Percentiles rank a stretch among this genome's conserved stretches.
phyloP scores from a whole-genome alignment of 1,284 basidiomycete species.

The Pseudozyma hubeiensis region DNA sequence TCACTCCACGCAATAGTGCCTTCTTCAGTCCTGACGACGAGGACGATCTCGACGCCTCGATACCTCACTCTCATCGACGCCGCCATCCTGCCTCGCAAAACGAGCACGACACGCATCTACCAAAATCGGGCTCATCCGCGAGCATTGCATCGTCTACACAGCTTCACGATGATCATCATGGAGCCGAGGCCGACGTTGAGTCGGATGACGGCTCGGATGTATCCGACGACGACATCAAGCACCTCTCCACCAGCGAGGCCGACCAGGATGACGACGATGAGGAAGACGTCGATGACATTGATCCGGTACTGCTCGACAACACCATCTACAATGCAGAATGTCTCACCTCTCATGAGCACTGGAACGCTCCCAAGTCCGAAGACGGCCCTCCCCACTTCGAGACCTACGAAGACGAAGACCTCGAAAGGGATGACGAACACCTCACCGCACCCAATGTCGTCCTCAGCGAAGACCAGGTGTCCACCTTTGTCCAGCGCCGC shows the following conservation, averaged over 20 bases:
- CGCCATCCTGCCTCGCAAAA: conserved; percentile 18
- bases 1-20: conserved; percentile 54
- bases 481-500: conserved; percentile 29
- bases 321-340: conserved; percentile 63
- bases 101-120: conserved; percentile 1
- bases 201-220: conserved; percentile 25
- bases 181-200: conserved; percentile 40
- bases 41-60: conserved; percentile 21
- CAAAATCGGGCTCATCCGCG: conserved; percentile 12
- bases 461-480: conserved; percentile 41
- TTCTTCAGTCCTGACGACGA: conserved; percentile 38
- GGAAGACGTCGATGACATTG: conserved; percentile 43
- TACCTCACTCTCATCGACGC: conserved; percentile 16
- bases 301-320: conserved; percentile 57
- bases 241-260: not conserved
- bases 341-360: conserved; percentile 56
- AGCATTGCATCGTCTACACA: conserved; percentile 16
- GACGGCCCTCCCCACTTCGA: conserved; percentile 43
- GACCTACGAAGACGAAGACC: conserved; percentile 40
- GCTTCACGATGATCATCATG: conserved; percentile 16
- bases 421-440: conserved; percentile 44
- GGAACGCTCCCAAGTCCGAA: conserved; percentile 37
- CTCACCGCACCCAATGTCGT: conserved; percentile 49
- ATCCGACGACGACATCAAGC: conserved; percentile 21
- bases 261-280: conserved; percentile 27